Base-by-base conservation (phyloP, 345 rosid species). In the Aethionema arabicum region DNA sequence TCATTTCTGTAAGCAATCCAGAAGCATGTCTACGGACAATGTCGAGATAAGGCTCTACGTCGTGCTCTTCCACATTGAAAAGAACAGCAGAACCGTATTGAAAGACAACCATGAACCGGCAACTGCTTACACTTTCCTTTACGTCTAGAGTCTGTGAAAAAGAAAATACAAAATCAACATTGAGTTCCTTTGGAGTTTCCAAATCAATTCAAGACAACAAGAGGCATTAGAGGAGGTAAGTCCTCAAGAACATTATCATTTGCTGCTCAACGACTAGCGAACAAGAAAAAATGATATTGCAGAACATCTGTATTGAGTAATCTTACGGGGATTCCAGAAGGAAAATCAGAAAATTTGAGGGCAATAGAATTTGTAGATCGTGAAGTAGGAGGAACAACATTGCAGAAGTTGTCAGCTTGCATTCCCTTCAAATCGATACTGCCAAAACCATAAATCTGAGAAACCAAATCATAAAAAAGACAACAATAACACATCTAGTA, bases 81-180 rank as follows among this genome's bases (percentile, higher is more conserved):
- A 92, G 80, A 77, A 92, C 89, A 53, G 84, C 92, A 70, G 98
- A 91, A 45, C 96, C 96, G 69, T 88, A 88, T 37, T 88, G 98
- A 75, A 78, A 91, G n/a, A 88, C 88, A 46, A 91, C 82, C 91
- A 91, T 77, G 76, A 83, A 88, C 2, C 78, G 76, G 59, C 67
- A 80, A 69, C 51, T 42, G 59, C 83, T 77, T 39, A 60, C 75
- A 66, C 74, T 71, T 53, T 75, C 78, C 36, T 60, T 69, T 56
- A 76, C 72, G 32, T 83, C 84, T 59, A 77, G 59, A 36, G 66
- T 75, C 98, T 91, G 69, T 58, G 44, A 65, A 52, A 32, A 65
- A 44, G 37, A 16, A 52, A 43, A 51, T 37, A 58, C 12, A 64
- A 50, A 32, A 63, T 63, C 32, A 63, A 30, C 11, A 32, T 7